Evolutionary conservation across 345 rosid species (phyloP).

Genomic region (Melastoma malabathricum): DNA sequence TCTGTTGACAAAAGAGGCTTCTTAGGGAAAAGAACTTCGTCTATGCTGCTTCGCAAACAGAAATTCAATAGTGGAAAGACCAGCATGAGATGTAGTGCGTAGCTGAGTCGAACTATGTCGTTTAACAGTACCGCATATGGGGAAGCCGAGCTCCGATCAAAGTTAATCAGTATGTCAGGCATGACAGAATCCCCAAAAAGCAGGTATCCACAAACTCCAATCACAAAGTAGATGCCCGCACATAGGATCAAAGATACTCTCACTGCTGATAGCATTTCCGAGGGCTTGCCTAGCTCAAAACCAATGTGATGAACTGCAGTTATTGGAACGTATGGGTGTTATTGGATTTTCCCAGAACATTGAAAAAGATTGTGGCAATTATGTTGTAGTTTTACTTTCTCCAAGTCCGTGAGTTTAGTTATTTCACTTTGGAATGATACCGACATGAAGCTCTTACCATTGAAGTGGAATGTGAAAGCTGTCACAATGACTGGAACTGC

Average conservation of each 20-base stretch:
- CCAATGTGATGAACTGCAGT: conserved; percentile 73
- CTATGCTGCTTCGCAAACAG: conserved; percentile 55
- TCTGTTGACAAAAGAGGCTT: conserved; percentile 27
- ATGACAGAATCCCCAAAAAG: conserved; percentile 64
- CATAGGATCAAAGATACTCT: conserved; percentile 46
- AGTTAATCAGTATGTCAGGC: conserved; percentile 71
- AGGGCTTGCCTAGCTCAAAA: conserved; percentile 52
- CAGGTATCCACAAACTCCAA: conserved; percentile 66
- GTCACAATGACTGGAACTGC: conserved; percentile 87
- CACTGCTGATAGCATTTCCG: conserved; percentile 46
- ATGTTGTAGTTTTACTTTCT: too few relatives aligned
- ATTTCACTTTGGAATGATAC: not conserved
- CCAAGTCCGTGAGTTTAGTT: not conserved
- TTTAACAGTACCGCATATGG: conserved; percentile 37
- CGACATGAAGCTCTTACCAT: conserved; percentile 29
- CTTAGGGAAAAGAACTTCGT: conserved; percentile 50
- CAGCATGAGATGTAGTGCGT: conserved; percentile 65
- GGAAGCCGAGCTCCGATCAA: conserved; percentile 42
- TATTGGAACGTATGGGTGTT: not conserved
- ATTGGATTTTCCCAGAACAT: not conserved
- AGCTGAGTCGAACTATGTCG: conserved; percentile 53
- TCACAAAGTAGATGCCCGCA: conserved; percentile 42
- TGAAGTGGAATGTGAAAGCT: conserved; percentile 88
- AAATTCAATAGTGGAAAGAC: conserved; percentile 81
- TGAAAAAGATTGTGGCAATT: not conserved